Conservation (phyloP, 495 filamentous ascomycete genomes). For the Tuber umbilicatum region DNA sequence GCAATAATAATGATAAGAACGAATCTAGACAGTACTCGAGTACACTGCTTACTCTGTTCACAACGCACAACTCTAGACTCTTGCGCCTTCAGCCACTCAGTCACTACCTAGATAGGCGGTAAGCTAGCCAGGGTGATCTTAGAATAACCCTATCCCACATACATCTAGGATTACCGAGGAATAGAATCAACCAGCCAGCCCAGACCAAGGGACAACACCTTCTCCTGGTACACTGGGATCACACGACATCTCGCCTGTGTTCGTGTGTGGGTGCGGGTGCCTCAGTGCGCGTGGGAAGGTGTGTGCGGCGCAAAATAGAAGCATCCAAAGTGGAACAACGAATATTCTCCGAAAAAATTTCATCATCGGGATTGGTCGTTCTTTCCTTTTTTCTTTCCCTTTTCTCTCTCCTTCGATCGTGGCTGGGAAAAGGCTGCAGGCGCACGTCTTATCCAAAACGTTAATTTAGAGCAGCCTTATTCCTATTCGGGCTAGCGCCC, state of each 20-base stretch:
- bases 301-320: conserved; percentile 2
- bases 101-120: background rate
- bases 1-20: background rate
- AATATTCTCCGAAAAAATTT: background rate
- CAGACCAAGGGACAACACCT: background rate
- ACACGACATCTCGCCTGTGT: background rate
- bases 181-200: background rate
- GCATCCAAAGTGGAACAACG: background rate
- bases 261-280: background rate
- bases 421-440: background rate
- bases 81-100: background rate
- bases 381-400: background rate
- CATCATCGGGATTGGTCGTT: background rate
- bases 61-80: background rate
- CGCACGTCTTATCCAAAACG: background rate
- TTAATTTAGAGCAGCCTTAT: background rate
- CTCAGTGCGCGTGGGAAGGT: background rate
- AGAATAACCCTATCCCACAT: background rate
- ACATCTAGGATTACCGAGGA: background rate
- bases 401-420: background rate
- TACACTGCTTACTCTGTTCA: conserved; percentile 1
- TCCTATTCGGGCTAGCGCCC: background rate
- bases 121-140: background rate
- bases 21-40: background rate
- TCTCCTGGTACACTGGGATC: background rate